A percentile compares a stretch with the other conserved stretches of the same genome.
Evolutionary conservation across 257 asterid species (phyloP).

Genomic region (Petunia axillaris): DNA sequence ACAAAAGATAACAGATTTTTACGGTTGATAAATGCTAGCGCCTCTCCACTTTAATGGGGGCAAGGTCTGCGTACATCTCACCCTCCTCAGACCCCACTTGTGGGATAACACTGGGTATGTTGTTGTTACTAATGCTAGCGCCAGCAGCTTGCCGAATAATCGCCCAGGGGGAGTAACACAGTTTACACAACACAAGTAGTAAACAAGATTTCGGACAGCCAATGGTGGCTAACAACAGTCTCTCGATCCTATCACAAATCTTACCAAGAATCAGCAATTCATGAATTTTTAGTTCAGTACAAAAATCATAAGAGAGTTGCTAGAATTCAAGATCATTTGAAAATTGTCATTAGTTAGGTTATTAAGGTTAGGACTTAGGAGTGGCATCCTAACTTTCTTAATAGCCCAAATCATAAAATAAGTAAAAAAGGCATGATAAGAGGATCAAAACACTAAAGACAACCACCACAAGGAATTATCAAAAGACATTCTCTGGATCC

Average conservation of each 20-base stretch:
- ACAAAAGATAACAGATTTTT: background rate
- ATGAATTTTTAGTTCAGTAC: background rate
- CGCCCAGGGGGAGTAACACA: background rate
- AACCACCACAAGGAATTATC: no score
- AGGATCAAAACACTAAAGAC: background rate
- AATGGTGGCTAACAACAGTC: background rate
- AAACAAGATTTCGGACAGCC: background rate
- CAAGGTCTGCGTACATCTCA: no score
- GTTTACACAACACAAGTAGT: background rate
- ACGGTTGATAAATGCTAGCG: background rate
- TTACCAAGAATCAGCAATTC: background rate
- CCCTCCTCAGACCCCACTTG: no score
- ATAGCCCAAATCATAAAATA: background rate
- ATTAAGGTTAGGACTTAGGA: background rate
- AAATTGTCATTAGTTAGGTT: constrained; percentile 14
- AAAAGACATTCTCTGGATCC: no score
- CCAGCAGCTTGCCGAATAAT: background rate
- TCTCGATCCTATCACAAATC: background rate
- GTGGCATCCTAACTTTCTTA: background rate
- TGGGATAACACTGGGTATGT: no score
- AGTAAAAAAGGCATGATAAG: background rate
- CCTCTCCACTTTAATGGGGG: no score
- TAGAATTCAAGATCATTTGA: background rate
- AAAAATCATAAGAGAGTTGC: background rate
- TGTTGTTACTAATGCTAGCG: background rate